Base-by-base conservation (phyloP, 164 flowering plant genomes). In the Chimonanthus salicifolius region DNA sequence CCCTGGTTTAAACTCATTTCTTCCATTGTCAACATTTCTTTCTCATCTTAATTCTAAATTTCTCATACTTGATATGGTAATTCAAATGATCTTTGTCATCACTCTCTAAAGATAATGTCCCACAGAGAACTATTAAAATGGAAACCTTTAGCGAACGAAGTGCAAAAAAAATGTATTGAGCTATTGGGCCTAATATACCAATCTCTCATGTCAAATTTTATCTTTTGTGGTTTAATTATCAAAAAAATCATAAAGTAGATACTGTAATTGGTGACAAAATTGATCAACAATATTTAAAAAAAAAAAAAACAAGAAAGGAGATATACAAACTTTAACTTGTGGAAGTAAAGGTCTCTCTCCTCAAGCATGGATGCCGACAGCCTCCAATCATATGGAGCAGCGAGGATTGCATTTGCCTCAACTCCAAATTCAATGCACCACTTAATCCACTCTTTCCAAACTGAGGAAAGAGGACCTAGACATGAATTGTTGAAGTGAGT, bases 381-480 rank as follows among this genome's bases (percentile, higher is more conserved):
- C 85, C 99, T 91, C 99, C 99, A 95, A 83, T 95, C 99, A 87
- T 90, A 95, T 21, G 99, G 99, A 78, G 72, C 98, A 70, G 99
- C 97, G 76, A 93, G 69, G 72, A 95, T 92, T 46, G 99, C 94
- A 87, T 95, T 91, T 46, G 99, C 90, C 82, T 91, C 98, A 45
- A 93, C 82, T 50, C 99, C 99, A 85, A 95, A 95, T 74, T 95
- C 94, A 78, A 95, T 85, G 80, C 99, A 95, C 99, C 99, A 95
- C 79, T 91, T 92, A 21, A 95, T 72, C 99, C 99, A 95, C 72
- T 95, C 99, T 82, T 93, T 95, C 99, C 99, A 95, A 47, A 95
- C 93, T 16, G 98, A 90, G 47, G 99, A 95, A 71, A 95, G 93
- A 78, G 99, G 98, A 79, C 99, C 99, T 93, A 85, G 67, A 68